Conservation (phyloP, 2,329 filamentous ascomycete genomes). For the Gaeumannomyces tritici region DNA sequence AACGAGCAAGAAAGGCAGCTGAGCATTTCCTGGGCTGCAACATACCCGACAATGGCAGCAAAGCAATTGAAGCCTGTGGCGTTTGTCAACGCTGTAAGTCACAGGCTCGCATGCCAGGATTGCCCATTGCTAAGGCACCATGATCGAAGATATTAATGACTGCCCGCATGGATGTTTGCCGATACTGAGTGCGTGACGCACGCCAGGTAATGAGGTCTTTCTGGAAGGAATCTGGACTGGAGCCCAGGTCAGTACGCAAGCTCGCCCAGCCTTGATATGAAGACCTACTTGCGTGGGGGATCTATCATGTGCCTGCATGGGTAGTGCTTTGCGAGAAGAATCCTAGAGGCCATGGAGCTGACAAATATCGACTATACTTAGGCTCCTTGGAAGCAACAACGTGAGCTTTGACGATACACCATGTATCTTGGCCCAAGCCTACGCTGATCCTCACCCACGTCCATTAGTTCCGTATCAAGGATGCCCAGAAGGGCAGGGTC, state of each 20-base stretch:
- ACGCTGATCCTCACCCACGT: not conserved
- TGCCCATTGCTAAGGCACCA: too few relatives aligned
- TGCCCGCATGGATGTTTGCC: not conserved
- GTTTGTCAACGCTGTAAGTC: conserved; percentile 21
- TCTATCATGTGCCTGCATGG: not conserved
- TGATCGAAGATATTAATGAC: not conserved
- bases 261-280: not conserved
- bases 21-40: not conserved
- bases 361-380: conserved; percentile 11
- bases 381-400: conserved; percentile 28
- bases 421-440: not conserved
- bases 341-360: not conserved
- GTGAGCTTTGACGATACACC: not conserved
- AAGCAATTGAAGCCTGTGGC: conserved; percentile 17
- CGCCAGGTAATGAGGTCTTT: conserved; percentile 76
- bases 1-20: not conserved
- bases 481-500: conserved; percentile 56
- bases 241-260: conserved; percentile 61
- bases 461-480: conserved; percentile 54
- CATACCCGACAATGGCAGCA: conserved; percentile 13
- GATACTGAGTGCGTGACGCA: not conserved
- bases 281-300: too few relatives aligned
- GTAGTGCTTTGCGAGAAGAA: not conserved
- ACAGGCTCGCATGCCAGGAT: too few relatives aligned
- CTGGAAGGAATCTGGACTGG: conserved; percentile 73